These are phyloP conservation scores for Glaciozyma martinii DNA, from an alignment of 768 basidiomycete species.

Conservation along the genomic window DNA sequence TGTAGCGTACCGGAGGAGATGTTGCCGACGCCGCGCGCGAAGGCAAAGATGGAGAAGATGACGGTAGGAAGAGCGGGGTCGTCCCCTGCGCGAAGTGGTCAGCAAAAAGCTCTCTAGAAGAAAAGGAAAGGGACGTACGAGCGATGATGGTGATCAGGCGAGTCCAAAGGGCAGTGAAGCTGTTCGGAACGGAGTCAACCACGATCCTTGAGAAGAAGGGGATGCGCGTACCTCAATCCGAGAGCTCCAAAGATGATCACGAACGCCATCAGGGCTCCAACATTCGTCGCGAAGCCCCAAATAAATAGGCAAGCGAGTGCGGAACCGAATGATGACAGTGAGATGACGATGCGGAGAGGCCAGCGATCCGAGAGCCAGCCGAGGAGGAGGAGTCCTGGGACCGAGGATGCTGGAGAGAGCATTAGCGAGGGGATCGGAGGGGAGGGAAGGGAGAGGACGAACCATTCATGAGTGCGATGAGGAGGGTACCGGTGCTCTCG, in stretches of 20 bases:
- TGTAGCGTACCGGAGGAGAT: neutral
- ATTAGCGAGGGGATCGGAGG: neutral
- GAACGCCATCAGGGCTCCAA: neutral
- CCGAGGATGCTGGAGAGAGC: neutral
- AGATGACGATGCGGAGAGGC: neutral
- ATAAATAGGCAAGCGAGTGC: neutral
- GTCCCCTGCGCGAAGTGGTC: neutral
- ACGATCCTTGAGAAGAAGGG: neutral
- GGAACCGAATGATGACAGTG: neutral
- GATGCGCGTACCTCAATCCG: neutral
- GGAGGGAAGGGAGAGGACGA: neutral
- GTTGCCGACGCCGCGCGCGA: neutral
- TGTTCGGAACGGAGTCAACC: neutral
- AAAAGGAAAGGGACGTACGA: neutral
- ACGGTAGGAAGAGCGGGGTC: neutral
- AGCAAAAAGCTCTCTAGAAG: neutral
- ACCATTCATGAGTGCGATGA: neutral
- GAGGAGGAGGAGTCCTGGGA: neutral
- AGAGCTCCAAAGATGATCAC: neutral
- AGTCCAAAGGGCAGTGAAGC: neutral
- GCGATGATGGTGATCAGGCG: neutral
- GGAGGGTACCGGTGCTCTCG: neutral
- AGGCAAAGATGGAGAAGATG: neutral
- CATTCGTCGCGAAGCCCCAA: neutral
- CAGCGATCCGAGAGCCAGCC: neutral